Evolutionary conservation across 2,329 filamentous ascomycete genomes (phyloP).

Genomic region (Verruconis gallopava): DNA sequence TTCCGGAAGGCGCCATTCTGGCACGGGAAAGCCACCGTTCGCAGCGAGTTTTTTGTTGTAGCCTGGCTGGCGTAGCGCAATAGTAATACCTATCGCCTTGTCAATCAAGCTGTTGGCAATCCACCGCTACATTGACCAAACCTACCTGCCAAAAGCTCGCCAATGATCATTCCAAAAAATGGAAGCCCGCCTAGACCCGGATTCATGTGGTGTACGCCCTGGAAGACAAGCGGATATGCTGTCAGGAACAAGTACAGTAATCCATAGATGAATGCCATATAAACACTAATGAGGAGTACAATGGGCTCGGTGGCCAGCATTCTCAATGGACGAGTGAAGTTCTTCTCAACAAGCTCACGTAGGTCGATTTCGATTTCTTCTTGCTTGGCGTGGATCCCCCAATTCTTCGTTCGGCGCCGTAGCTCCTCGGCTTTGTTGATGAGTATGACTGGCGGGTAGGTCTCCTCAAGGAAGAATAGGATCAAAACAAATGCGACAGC

Average conservation of each 20-base stretch:
- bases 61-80: slow-evolving; percentile 50
- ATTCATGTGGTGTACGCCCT: slow-evolving; percentile 54
- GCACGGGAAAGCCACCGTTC: slow-evolving; percentile 39
- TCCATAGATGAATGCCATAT: slow-evolving; percentile 35
- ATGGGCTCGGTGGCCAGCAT: slow-evolving; percentile 39
- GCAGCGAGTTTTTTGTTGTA: slow-evolving; percentile 50
- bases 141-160: slow-evolving; percentile 54
- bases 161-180: slow-evolving; percentile 73
- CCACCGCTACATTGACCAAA: too few species aligned
- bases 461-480: slow-evolving; percentile 42
- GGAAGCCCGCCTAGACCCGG: slow-evolving; percentile 60
- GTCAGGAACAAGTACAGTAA: slow-evolving; percentile 78
- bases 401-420: slow-evolving; percentile 42
- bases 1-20: slow-evolving; percentile 45
- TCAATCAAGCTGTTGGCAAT: slow-evolving; percentile 53
- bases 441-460: slow-evolving; percentile 45
- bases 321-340: slow-evolving; percentile 37
- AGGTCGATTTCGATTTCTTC: slow-evolving; percentile 42
- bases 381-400: slow-evolving; percentile 47
- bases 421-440: slow-evolving; percentile 43
- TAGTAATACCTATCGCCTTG: slow-evolving; percentile 36
- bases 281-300: slow-evolving; percentile 33
- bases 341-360: slow-evolving; percentile 36
- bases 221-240: slow-evolving; percentile 71
- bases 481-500: slow-evolving; percentile 35